These are phyloP conservation scores for Kwoniella shivajii DNA, from an alignment of 1,284 basidiomycete species.

Conservation along the genomic window DNA sequence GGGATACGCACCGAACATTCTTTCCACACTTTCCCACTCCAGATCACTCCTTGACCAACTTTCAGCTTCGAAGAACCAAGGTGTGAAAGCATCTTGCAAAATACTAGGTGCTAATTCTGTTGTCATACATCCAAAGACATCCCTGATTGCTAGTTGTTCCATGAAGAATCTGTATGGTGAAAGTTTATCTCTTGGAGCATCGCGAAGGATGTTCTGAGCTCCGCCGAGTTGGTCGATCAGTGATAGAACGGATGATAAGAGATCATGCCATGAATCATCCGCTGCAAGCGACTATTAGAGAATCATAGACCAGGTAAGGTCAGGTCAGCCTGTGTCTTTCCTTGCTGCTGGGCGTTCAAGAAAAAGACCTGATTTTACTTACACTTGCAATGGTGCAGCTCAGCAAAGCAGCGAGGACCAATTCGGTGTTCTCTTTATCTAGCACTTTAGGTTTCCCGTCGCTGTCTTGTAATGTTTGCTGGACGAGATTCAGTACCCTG, in stretches of 20 bases:
- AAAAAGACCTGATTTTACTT: slow-evolving; percentile 14
- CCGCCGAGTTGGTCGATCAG: slow-evolving; percentile 49
- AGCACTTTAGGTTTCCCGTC: slow-evolving; percentile 33
- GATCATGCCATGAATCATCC: slow-evolving; percentile 50
- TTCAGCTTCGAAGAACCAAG: slow-evolving; percentile 51
- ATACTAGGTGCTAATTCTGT: slow-evolving; percentile 47
- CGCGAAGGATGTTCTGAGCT: slow-evolving; percentile 39
- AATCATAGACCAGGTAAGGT: not conserved
- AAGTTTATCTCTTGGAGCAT: slow-evolving; percentile 37
- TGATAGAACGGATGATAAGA: slow-evolving; percentile 41
- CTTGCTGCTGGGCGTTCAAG: not conserved
- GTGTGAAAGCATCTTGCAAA: slow-evolving; percentile 44
- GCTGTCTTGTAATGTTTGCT: slow-evolving; percentile 26
- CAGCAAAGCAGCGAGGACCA: slow-evolving; percentile 45
- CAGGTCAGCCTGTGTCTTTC: not conserved
- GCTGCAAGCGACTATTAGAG: slow-evolving; percentile 36
- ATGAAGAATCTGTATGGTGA: slow-evolving; percentile 47
- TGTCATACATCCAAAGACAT: slow-evolving; percentile 52
- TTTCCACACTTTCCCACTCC: slow-evolving; percentile 50
- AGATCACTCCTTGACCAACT: slow-evolving; percentile 38
- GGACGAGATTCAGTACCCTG: slow-evolving; percentile 36
- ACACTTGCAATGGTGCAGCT: slow-evolving; percentile 50
- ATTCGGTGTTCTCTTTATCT: slow-evolving; percentile 41
- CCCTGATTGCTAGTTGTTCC: slow-evolving; percentile 50
- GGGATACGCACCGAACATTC: slow-evolving; percentile 43